A percentile compares a stretch with the other conserved stretches of the same genome.
Conservation (phyloP, 116 monocot species). For the Posidonia oceanica region DNA sequence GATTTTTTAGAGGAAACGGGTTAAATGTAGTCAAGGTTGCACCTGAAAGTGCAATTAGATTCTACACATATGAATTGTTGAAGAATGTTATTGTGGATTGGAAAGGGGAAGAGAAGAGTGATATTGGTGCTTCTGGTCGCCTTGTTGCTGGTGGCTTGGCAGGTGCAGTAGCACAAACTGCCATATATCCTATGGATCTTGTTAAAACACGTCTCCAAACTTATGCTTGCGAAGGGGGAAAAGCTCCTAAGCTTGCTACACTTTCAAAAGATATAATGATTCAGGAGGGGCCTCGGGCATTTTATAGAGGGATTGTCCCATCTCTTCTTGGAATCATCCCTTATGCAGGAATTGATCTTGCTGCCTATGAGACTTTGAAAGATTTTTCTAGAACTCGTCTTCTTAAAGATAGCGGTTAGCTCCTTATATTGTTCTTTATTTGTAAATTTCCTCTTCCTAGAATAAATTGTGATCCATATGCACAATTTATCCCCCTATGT, state of each 20-base stretch:
- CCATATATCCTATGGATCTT: constrained; percentile 56
- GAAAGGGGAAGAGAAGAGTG: constrained; percentile 46
- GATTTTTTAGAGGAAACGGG: constrained; percentile 57
- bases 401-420: constrained; percentile 45
- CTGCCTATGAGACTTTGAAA: constrained; percentile 58
- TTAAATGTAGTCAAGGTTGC: constrained; percentile 65
- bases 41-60: constrained; percentile 64
- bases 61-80: constrained; percentile 54
- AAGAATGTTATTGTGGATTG: constrained; percentile 31
- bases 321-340: constrained; percentile 59
- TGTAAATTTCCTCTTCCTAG: not conserved
- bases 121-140: constrained; percentile 48
- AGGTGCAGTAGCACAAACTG: constrained; percentile 57
- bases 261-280: constrained; percentile 46
- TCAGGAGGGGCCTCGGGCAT: constrained; percentile 52
- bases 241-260: constrained; percentile 30
- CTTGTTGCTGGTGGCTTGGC: constrained; percentile 52
- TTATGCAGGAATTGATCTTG: constrained; percentile 68
- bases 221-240: constrained; percentile 20
- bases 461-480: not conserved
- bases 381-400: constrained; percentile 42
- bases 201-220: constrained; percentile 61
- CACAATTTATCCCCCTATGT: not conserved
- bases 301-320: constrained; percentile 51
- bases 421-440: not conserved